Evolutionary conservation across 805 yeast species (phyloP).

Genomic region (Komagataella phaffii): DNA sequence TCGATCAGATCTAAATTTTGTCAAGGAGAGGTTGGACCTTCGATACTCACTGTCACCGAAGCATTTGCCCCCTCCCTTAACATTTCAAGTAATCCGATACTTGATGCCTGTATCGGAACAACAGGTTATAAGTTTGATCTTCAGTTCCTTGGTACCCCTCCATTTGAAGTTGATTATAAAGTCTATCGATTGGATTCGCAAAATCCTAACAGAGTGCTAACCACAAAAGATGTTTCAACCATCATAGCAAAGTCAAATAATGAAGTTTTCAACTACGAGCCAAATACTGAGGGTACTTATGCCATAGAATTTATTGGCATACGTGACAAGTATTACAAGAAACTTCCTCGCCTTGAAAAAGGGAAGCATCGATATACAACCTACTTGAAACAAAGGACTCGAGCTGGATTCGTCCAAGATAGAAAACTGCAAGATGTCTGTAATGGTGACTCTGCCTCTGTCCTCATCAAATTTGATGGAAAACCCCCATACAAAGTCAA

Average conservation of each 20-base stretch:
- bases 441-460: constrained; percentile 18
- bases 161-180: constrained; percentile 55
- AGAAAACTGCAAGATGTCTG: constrained; percentile 13
- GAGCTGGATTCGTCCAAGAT: constrained; percentile 23
- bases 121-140: constrained; percentile 64
- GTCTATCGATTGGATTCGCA: constrained; percentile 39
- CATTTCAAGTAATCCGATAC: constrained; percentile 42
- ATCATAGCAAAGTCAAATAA: constrained; percentile 18
- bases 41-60: constrained; percentile 30
- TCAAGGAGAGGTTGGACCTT: constrained; percentile 51
- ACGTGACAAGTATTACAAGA: constrained; percentile 46
- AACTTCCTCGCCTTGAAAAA: constrained; percentile 16
- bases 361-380: constrained; percentile 46
- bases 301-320: constrained; percentile 56
- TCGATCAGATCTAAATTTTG: constrained; percentile 50
- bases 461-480: constrained; percentile 60
- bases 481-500: constrained; percentile 62
- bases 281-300: constrained; percentile 72
- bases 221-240: constrained; percentile 12
- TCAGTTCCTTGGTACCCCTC: constrained; percentile 70
- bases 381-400: constrained; percentile 60
- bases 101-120: constrained; percentile 86
- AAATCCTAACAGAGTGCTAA: constrained; percentile 10
- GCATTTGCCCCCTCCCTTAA: constrained; percentile 27
- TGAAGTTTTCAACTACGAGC: constrained; percentile 49